These are phyloP conservation scores for Microcera coccophila DNA, from an alignment of 2,329 filamentous ascomycete genomes.

Conservation along the genomic window DNA sequence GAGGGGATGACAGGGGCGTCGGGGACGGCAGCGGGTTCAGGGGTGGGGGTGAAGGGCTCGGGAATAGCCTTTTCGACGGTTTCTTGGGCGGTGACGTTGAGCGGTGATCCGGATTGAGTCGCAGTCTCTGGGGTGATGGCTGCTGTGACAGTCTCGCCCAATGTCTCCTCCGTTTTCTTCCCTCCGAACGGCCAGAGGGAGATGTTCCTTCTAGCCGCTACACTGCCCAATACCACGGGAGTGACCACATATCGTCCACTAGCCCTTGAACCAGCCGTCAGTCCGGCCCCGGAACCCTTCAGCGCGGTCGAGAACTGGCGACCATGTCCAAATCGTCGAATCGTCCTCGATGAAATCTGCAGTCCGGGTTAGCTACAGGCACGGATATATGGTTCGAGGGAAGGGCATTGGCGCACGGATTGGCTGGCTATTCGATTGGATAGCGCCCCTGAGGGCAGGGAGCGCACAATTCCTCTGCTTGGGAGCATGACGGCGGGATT, in stretches of 20 bases:
- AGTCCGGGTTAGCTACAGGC: conserved; percentile 2
- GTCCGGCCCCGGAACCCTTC: conserved; percentile 18
- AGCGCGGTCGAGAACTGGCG: conserved; percentile 35
- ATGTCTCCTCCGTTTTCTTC: conserved; percentile 24
- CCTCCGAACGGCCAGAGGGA: conserved; percentile 36
- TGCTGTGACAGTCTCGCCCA: conserved; percentile 15
- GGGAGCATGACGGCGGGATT: conserved; percentile 40
- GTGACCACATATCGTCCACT: conserved; percentile 19
- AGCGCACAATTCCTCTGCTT: conserved; percentile 42
- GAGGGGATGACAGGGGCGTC: conserved; percentile 23
- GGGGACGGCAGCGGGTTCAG: conserved; percentile 15
- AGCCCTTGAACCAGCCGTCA: conserved; percentile 21
- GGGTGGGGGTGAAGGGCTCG: not conserved
- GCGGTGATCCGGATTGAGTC: not conserved
- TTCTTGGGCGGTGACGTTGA: conserved; percentile 13
- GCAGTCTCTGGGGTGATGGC: conserved; percentile 17
- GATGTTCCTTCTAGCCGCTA: conserved; percentile 29
- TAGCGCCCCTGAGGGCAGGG: conserved; percentile 32
- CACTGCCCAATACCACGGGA: conserved; percentile 30
- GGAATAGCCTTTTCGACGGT: conserved; percentile 4
- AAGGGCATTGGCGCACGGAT: conserved; percentile 26
- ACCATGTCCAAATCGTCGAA: conserved; percentile 32
- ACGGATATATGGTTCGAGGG: not conserved
- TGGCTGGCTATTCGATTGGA: conserved; percentile 29
- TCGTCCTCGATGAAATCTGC: conserved; percentile 24